A percentile compares a stretch with the other conserved stretches of the same genome.
Conservation (phyloP, 129 eudicot genomes). For the Calendula officinalis region DNA sequence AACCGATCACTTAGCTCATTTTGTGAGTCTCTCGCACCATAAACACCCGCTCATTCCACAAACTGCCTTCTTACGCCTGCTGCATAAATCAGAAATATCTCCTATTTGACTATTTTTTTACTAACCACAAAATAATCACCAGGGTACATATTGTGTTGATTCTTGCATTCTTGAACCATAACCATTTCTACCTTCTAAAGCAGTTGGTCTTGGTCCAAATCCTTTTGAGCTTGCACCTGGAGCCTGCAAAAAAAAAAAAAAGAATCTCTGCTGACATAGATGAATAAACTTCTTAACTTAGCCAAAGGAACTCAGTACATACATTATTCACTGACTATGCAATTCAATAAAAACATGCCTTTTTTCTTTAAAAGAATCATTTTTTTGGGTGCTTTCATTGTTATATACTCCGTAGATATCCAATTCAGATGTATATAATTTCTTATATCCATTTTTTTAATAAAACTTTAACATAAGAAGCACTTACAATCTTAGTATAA, state of each 20-base stretch:
- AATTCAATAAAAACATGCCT: too few relatives aligned
- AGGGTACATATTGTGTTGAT: conserved; percentile 55
- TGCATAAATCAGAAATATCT: conserved; percentile 58
- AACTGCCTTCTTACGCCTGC: conserved; percentile 57
- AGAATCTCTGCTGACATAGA: too few relatives aligned
- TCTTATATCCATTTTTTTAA: too few relatives aligned
- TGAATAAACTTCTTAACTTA: too few relatives aligned
- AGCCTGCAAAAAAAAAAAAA: conserved; percentile 34
- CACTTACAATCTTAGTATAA: too few relatives aligned
- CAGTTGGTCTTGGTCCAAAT: conserved; percentile 45
- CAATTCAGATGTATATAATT: too few relatives aligned
- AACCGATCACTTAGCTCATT: conserved; percentile 55
- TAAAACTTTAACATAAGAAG: too few relatives aligned
- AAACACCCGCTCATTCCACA: conserved; percentile 56
- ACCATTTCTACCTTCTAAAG: conserved; percentile 64
- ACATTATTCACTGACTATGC: too few relatives aligned
- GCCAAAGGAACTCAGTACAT: too few relatives aligned
- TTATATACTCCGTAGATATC: too few relatives aligned
- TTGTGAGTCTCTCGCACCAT: conserved; percentile 54
- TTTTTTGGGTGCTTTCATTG: too few relatives aligned
- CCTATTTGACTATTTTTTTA: conserved; percentile 65
- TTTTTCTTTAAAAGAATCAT: too few relatives aligned
- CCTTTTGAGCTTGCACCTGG: conserved; percentile 60
- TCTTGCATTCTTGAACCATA: conserved; percentile 56
- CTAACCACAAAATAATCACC: conserved; percentile 58